phyloP scores from a whole-genome alignment of 148 eudicot species.

The Pouteria glomerata region DNA sequence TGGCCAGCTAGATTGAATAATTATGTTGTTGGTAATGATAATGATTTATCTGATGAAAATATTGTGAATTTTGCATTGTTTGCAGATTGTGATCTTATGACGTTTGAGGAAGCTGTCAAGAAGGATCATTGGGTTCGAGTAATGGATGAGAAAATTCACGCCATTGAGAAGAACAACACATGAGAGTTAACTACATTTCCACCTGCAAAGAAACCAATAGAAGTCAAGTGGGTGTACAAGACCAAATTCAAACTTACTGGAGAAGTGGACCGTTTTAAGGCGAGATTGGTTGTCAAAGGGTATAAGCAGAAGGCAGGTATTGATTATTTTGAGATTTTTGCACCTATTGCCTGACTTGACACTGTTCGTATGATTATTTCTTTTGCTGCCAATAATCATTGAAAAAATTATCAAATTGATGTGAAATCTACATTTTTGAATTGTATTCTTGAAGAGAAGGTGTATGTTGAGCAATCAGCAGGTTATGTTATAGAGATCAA shows the following conservation, averaged over 20 bases:
- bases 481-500: background rate
- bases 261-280: background rate
- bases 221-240: background rate
- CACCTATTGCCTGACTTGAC: background rate
- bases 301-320: background rate
- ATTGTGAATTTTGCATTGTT: too few relatives aligned
- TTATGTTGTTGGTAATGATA: too few relatives aligned
- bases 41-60: too few relatives aligned
- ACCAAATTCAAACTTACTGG: background rate
- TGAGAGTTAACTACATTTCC: background rate
- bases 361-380: background rate
- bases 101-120: too few relatives aligned
- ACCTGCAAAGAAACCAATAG: background rate
- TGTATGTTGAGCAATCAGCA: background rate
- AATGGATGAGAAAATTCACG: background rate
- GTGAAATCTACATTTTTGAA: background rate
- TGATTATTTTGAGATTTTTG: background rate
- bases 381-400: background rate
- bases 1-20: too few relatives aligned
- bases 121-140: too few relatives aligned
- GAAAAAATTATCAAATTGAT: background rate
- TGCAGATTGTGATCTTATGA: too few relatives aligned
- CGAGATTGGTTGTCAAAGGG: background rate
- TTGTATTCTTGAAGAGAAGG: background rate
- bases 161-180: background rate